Evolutionary conservation across 202 grass and related monocot genomes (phyloP).

Genomic region (Panicum hallii): DNA sequence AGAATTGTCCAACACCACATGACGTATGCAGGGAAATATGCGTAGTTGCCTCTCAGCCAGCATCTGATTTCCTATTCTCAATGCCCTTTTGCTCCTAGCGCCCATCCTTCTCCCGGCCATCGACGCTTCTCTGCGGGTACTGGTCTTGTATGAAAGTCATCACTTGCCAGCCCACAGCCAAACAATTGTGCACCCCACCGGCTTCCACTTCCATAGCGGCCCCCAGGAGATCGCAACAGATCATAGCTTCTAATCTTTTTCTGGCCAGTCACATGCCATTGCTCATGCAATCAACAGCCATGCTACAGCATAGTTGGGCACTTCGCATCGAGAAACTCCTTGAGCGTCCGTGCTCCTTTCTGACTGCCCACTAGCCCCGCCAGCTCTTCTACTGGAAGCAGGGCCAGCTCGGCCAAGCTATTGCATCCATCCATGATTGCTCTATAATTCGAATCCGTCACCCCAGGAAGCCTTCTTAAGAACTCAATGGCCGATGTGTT

Average conservation of each 20-base stretch:
- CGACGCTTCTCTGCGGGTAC: too few species aligned
- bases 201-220: not conserved
- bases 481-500: constrained; percentile 97
- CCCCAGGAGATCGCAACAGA: not conserved
- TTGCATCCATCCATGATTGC: constrained; percentile 83
- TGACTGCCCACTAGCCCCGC: constrained; percentile 83
- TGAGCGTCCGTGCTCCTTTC: constrained; percentile 77
- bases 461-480: constrained; percentile 85
- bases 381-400: constrained; percentile 75
- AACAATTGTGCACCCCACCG: too few species aligned
- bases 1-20: not conserved
- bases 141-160: not conserved
- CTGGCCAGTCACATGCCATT: not conserved
- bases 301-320: constrained; percentile 75
- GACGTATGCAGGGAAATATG: not conserved
- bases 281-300: not conserved
- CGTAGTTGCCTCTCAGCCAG: too few species aligned
- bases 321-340: constrained; percentile 96
- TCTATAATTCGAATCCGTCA: constrained; percentile 90
- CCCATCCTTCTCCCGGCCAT: too few species aligned
- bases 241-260: not conserved
- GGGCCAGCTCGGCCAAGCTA: constrained; percentile 81
- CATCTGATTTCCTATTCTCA: too few species aligned
- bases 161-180: not conserved
- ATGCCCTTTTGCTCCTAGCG: too few species aligned